These are phyloP conservation scores for Pseudocercospora fijiensis DNA, from an alignment of 2,329 filamentous ascomycete species.

Conservation along the genomic window DNA sequence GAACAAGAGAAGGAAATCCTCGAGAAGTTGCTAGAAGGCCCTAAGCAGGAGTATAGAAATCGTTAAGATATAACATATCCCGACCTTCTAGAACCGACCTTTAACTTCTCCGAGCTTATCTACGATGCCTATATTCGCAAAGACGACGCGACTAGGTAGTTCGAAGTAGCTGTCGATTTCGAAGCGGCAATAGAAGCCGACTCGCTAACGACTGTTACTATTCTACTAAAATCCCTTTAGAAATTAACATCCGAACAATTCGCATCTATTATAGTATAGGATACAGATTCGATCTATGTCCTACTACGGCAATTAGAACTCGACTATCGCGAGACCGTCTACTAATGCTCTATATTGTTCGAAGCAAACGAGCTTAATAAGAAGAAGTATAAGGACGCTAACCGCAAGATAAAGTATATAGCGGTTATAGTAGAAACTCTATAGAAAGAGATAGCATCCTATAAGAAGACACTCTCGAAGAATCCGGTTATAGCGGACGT, in stretches of 20 bases:
- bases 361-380: not conserved
- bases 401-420: not conserved
- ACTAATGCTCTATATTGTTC: not conserved
- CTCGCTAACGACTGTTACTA: no score
- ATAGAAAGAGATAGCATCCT: not conserved
- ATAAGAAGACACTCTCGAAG: not conserved
- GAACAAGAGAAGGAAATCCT: constrained; percentile 13
- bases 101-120: not conserved
- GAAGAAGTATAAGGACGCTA: not conserved
- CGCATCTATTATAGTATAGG: no score
- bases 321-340: not conserved
- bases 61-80: not conserved
- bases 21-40: constrained; percentile 4
- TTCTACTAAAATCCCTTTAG: no score
- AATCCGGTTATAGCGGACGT: not conserved
- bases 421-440: no score
- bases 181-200: no score
- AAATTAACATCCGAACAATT: not conserved
- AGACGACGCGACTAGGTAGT: no score
- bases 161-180: no score
- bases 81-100: not conserved
- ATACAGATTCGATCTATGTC: not conserved
- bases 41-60: no score
- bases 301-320: no score
- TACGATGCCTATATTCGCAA: no score